Evolutionary conservation across 2,329 filamentous ascomycete genomes (phyloP), one percentile per base, ranked within the genome.

Genomic region (Cercospora zeina): DNA sequence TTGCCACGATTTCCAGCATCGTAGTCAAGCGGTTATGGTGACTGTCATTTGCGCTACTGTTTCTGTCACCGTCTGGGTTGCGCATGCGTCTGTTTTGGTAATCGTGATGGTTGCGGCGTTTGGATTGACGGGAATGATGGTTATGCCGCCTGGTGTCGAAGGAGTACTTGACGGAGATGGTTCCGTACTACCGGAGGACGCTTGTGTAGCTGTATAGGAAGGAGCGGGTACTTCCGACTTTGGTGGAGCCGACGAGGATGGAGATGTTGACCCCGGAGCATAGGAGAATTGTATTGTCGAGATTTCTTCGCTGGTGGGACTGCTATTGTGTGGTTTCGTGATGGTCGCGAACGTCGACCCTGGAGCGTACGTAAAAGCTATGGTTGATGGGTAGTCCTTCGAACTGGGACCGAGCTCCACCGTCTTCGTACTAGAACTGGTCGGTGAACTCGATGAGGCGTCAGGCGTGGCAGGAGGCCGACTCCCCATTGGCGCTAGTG

Each of bases 101-200:
- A 68, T 61, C 4, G 68, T 70, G 19, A 68, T 58, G 7, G 64
- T 68, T 11, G 65, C 54, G 13, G 58, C 59, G 37, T 65, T 64
- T 7, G 68, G 64, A 34, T 66, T 59, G 21, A 70, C 59, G 7
- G 69, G 69, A 27, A 70, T 64, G 54, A 70, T 70, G 10, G 67
- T 69, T 62, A 70, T 70, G 1, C 69, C 69, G 27, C 62, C 61
- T 30, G 47, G 47, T 39, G 24, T 51, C 24, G 45, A 16, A 16
- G 27, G 14, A 30, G 11, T n/a, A 10, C 10, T 31, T 2, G 33
- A 42, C 34, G 21, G 13, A 7, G 21, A 27, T 24, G 34, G 53
- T 16, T 24, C 21, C 21, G 34, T 19, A 6, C 16, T 6, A 21
- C 16, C 13, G 13, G 39, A 45, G 2, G 19, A 2, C 3, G 10